Evolutionary conservation across 129 eudicot genomes (phyloP), one percentile per base, ranked within the genome.

Genomic region (Tagetes patula): DNA sequence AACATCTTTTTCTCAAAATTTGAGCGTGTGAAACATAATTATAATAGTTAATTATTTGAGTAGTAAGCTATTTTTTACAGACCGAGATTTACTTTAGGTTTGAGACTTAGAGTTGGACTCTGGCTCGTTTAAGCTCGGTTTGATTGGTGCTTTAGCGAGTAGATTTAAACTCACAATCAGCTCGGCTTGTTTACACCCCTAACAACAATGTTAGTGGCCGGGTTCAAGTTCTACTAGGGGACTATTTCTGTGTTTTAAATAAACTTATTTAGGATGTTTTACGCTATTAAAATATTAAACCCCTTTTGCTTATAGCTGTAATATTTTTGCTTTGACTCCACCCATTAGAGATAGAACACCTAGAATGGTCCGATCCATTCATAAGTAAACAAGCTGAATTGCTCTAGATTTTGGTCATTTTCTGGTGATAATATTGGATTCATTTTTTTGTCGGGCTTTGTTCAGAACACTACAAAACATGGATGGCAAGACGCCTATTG

Each of bases 401-500:
- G 3, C 0, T 20, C 6, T 54, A 20, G 32, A 53, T 1, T 10
- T 1, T 11, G 4, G 11, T 61, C 20, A 5, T n/a, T 11, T 61
- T 1, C 37, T 34, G 4, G 10, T 61, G 45, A 61, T 36, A 61
- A 61, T 13, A 33, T 6, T 54, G 75, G 65, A 4, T 10, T 40
- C 41, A 7, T 4, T 56, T 10, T 39, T 58, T 36, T 45, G 42
- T 31, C 0, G 36, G 14, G 46, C 1, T 50, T 71, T 37, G 4
- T 60, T 70, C 90, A 89, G 96, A 62, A 93, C 98, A 37, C 96
- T 93, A 36, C 98, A 93, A 77, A 93, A 94, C 83, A 73, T 94
- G 91, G 98, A 94, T 13, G 96, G 96, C 2, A 94, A 94, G 76
- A 84, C 96, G 12, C 96, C 98, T 13, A 86, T 88, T 9, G 98